Evolutionary conservation across 257 asterid genomes (phyloP).

Genomic region (Jasminum sambac): DNA sequence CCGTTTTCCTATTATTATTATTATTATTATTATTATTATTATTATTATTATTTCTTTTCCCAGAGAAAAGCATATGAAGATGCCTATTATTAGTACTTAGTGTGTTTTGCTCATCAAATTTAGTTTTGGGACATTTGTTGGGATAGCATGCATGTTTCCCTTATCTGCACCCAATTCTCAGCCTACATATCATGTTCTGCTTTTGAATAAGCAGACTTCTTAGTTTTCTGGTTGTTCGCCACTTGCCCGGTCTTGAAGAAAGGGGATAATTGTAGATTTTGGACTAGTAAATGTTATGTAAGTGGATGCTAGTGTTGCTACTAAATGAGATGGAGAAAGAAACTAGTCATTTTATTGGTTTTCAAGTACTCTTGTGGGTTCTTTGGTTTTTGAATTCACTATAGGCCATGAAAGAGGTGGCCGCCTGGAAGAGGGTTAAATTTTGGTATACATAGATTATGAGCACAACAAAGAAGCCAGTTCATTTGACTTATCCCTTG

Average conservation of each 20-base stretch:
- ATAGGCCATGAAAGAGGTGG: not conserved
- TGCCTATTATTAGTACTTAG: not conserved
- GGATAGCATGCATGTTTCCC: not conserved
- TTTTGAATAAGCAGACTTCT: not conserved
- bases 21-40: too few relatives aligned
- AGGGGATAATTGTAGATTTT: not conserved
- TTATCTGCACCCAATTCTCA: not conserved
- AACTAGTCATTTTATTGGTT: not conserved
- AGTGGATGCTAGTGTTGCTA: not conserved
- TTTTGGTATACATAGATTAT: not conserved
- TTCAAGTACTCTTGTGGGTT: not conserved
- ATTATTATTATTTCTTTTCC: too few relatives aligned
- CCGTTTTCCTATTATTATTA: too few relatives aligned
- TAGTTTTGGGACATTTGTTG: not conserved
- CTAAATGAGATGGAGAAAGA: not conserved
- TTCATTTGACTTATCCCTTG: not conserved
- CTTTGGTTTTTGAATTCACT: not conserved
- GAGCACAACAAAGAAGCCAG: not conserved
- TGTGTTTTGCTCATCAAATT: not conserved
- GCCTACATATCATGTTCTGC: not conserved
- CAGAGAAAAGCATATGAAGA: not conserved
- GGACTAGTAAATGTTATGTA: not conserved
- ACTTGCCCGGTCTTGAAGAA: not conserved
- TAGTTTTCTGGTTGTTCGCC: not conserved
- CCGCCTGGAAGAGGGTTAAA: not conserved